A percentile compares a stretch with the other conserved stretches of the same genome.
Conservation (phyloP, 2,329 filamentous ascomycete species). For the Botrytis pseudocinerea region DNA sequence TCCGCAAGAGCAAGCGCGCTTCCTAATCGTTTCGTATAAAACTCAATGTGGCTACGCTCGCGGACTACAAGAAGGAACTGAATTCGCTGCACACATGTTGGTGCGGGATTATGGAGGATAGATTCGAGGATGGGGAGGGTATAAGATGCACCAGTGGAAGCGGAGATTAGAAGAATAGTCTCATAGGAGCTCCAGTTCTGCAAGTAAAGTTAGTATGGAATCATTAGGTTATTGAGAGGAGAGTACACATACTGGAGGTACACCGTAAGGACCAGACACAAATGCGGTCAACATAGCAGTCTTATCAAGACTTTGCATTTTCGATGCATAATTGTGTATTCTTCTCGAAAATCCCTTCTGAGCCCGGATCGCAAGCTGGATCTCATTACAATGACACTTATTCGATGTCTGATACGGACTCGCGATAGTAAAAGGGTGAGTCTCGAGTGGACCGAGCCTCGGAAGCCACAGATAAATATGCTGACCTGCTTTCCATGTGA, state of each 20-base stretch:
- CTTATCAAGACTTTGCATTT: conserved; percentile 40
- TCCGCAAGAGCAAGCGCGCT: conserved; percentile 48
- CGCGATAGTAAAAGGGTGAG: conserved; percentile 64
- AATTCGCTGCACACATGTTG: conserved; percentile 53
- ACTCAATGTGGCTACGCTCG: conserved; percentile 55
- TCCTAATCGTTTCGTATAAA: conserved; percentile 54
- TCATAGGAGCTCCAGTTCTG: conserved; percentile 57
- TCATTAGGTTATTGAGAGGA: background rate
- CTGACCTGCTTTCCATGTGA: conserved; percentile 60
- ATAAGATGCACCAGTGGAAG: conserved; percentile 64
- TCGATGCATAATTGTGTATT: conserved; percentile 50
- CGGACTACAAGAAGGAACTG: conserved; percentile 55
- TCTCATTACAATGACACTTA: conserved; percentile 49
- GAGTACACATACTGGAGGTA: conserved; percentile 44
- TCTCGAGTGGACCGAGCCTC: conserved; percentile 53
- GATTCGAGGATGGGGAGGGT: conserved; percentile 60
- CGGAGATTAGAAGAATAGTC: conserved; percentile 59
- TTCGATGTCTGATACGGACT: conserved; percentile 51
- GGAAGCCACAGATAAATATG: conserved; percentile 63
- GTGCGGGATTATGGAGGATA: conserved; percentile 46
- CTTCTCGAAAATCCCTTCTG: conserved; percentile 59
- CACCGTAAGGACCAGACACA: conserved; percentile 57
- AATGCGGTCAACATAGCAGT: conserved; percentile 46
- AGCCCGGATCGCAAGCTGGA: conserved; percentile 58
- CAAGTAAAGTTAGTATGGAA: background rate